Conservation (phyloP, 2,329 filamentous ascomycete species). For the Penicillium freii region DNA sequence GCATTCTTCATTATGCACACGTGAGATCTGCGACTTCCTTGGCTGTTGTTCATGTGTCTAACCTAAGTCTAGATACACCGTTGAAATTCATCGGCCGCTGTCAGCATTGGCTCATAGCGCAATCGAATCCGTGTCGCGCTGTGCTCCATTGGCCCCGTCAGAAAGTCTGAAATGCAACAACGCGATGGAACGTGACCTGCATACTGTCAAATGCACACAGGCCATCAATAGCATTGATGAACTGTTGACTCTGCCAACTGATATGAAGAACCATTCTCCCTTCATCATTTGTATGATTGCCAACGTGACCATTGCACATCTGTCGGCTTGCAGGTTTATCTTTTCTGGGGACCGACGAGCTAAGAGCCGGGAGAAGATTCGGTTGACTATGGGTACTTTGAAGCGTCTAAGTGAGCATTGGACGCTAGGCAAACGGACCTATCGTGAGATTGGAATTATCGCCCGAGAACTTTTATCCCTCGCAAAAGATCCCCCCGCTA, state of each 20-base stretch:
- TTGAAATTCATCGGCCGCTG: slow-evolving; percentile 40
- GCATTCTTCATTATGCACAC: slow-evolving; percentile 68
- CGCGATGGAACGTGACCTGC: slow-evolving; percentile 31
- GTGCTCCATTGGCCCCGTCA: slow-evolving; percentile 22
- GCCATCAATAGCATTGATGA: slow-evolving; percentile 40
- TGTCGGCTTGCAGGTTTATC: slow-evolving; percentile 48
- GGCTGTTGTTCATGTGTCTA: not conserved
- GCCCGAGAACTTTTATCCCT: slow-evolving; percentile 33
- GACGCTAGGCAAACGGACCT: slow-evolving; percentile 34
- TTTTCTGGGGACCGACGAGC: slow-evolving; percentile 31
- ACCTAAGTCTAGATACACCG: slow-evolving; percentile 27
- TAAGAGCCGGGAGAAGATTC: slow-evolving; percentile 41
- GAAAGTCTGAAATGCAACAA: slow-evolving; percentile 10
- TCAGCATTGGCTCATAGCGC: slow-evolving; percentile 41
- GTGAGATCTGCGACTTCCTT: slow-evolving; percentile 36
- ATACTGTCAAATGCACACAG: slow-evolving; percentile 39
- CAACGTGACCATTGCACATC: slow-evolving; percentile 56
- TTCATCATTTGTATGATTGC: slow-evolving; percentile 46
- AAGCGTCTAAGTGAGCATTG: slow-evolving; percentile 37
- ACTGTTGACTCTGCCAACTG: slow-evolving; percentile 37
- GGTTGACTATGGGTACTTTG: slow-evolving; percentile 41
- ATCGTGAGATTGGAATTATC: slow-evolving; percentile 41
- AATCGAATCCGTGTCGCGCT: slow-evolving; percentile 41
- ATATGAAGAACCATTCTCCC: slow-evolving; percentile 37
- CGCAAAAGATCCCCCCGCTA: not conserved